Percentiles rank a stretch among this genome's conserved stretches.
Conservation (phyloP, 1,284 basidiomycete species). For the Puccinia brachypodii region DNA sequence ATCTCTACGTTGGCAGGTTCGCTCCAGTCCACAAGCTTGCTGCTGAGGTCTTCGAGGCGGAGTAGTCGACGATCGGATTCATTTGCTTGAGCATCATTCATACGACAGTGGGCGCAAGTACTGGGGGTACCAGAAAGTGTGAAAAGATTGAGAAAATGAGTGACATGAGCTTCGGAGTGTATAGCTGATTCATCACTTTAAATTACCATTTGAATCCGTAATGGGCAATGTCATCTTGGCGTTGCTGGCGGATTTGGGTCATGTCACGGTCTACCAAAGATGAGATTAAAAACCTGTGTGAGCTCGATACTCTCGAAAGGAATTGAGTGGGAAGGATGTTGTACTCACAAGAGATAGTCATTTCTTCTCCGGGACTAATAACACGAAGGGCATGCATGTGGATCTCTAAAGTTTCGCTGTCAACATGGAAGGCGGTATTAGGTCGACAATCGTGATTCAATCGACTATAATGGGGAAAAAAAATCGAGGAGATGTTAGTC, state of each 20-base stretch:
- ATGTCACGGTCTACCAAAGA: conserved; percentile 18
- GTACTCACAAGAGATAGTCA: conserved; percentile 38
- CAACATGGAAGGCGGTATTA: conserved; percentile 29
- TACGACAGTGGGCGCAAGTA: conserved; percentile 32
- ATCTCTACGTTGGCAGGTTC: not conserved
- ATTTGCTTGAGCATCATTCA: not conserved
- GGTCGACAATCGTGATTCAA: conserved; percentile 47
- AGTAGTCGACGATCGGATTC: conserved; percentile 26
- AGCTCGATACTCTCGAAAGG: not conserved
- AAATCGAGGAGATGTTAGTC: not conserved
- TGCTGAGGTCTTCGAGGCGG: not conserved
- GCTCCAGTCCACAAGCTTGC: conserved; percentile 7
- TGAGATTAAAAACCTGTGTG: not conserved
- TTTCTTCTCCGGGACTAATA: conserved; percentile 32
- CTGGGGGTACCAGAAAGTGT: not conserved
- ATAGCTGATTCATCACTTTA: not conserved
- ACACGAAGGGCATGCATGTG: conserved; percentile 40
- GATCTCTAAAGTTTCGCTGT: conserved; percentile 22
- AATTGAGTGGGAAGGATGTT: not conserved
- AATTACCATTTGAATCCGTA: conserved; percentile 33
- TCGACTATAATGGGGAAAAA: not conserved
- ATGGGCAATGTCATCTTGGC: conserved; percentile 8
- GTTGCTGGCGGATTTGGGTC: not conserved
- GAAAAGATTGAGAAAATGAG: not conserved
- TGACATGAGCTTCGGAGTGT: no score